Evolutionary conservation across 2,329 filamentous ascomycete genomes (phyloP).

Genomic region (Arthrobotrys megalospora): DNA sequence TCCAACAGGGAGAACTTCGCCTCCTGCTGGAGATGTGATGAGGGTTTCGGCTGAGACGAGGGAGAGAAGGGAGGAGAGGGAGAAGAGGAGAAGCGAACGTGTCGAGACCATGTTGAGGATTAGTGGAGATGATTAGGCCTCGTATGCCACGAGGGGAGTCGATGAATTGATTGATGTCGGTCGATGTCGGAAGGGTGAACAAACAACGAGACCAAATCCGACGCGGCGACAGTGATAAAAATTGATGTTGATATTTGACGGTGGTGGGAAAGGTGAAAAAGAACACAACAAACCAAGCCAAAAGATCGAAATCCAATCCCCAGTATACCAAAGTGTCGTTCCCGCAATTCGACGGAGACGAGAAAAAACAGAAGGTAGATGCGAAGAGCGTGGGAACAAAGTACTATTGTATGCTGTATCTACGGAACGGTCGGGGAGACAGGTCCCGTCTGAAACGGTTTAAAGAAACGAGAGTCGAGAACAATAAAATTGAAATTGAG

Average conservation of each 20-base stretch:
- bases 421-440: constrained; percentile 35
- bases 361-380: constrained; percentile 19
- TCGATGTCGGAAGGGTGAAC: neutral
- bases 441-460: constrained; percentile 38
- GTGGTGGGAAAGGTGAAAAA: neutral
- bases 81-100: constrained; percentile 44
- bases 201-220: constrained; percentile 5
- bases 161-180: neutral
- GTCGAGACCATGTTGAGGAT: constrained; percentile 36
- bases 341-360: constrained; percentile 20
- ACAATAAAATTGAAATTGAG: constrained; percentile 17
- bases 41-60: constrained; percentile 28
- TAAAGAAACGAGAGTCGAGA: constrained; percentile 52
- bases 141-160: constrained; percentile 14
- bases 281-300: constrained; percentile 24
- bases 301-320: constrained; percentile 34
- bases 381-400: constrained; percentile 29
- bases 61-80: constrained; percentile 29
- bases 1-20: constrained; percentile 18
- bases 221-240: neutral
- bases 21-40: constrained; percentile 23
- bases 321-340: constrained; percentile 12
- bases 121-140: neutral
- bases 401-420: constrained; percentile 1
- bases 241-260: neutral